Conservation (phyloP, 2,329 filamentous ascomycete species). For the Colletotrichum sp. region DNA sequence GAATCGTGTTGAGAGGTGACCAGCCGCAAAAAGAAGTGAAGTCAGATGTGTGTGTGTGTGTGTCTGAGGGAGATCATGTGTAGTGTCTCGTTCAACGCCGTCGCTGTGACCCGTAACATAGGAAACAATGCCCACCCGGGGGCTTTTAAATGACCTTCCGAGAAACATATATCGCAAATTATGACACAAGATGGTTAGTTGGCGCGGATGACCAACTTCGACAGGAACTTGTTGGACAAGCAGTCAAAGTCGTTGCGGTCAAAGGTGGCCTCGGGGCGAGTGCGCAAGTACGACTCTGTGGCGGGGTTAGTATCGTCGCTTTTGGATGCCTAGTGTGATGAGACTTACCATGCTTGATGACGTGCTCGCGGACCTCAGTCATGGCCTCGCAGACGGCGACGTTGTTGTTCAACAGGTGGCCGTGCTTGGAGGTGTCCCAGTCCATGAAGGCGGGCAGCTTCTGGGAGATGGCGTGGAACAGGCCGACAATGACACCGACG, state of each 20-base stretch:
- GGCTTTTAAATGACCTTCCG: slow-evolving; percentile 5
- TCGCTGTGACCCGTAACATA: slow-evolving; percentile 25
- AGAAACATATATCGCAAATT: slow-evolving; percentile 19
- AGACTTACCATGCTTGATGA: slow-evolving; percentile 87
- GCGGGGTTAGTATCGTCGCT: slow-evolving; percentile 40
- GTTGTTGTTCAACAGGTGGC: slow-evolving; percentile 90
- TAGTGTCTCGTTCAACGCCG: slow-evolving; percentile 24
- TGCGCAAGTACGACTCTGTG: slow-evolving; percentile 84
- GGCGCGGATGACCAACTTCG: slow-evolving; percentile 93
- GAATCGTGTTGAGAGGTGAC: slow-evolving; percentile 22
- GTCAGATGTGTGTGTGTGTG: neutral
- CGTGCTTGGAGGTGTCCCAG: slow-evolving; percentile 92
- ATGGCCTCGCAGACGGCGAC: slow-evolving; percentile 91
- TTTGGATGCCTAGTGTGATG: neutral
- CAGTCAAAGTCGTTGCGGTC: slow-evolving; percentile 93
- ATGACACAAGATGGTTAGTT: slow-evolving; percentile 60
- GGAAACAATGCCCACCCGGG: slow-evolving; percentile 13
- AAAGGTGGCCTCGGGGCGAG: slow-evolving; percentile 81
- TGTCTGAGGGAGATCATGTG: slow-evolving; percentile 6
- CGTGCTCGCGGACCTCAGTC: slow-evolving; percentile 93
- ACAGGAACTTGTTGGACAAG: slow-evolving; percentile 95
- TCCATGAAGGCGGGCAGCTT: slow-evolving; percentile 92
- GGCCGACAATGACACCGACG: slow-evolving; percentile 92
- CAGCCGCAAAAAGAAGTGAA: slow-evolving; percentile 22
- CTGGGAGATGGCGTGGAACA: slow-evolving; percentile 98